These are phyloP conservation scores for Pisolithus microcarpus DNA, from an alignment of 768 basidiomycete species.

Conservation along the genomic window DNA sequence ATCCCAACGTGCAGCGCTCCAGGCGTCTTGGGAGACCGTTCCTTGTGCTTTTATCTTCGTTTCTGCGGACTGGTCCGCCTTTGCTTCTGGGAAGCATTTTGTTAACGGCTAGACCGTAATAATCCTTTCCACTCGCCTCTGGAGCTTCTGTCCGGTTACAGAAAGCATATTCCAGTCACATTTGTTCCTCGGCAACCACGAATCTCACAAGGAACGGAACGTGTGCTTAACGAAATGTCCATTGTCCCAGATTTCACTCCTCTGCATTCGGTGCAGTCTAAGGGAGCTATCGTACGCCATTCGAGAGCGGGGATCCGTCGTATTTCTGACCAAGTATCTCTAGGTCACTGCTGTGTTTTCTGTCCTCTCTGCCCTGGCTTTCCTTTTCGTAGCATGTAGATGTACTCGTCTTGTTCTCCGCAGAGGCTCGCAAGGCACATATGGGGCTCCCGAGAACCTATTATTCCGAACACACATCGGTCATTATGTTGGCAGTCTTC, in stretches of 20 bases:
- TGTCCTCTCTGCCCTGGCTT: slow-evolving; percentile 44
- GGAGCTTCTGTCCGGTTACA: slow-evolving; percentile 9
- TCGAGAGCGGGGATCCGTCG: not conserved
- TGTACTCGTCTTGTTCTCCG: slow-evolving; percentile 40
- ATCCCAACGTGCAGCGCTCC: too few species aligned
- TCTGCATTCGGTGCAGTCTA: slow-evolving; percentile 9
- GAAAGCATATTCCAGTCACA: not conserved
- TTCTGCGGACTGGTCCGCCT: slow-evolving; percentile 30
- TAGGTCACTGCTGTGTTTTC: slow-evolving; percentile 48
- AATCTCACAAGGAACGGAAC: not conserved
- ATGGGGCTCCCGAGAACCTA: slow-evolving; percentile 37
- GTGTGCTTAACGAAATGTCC: slow-evolving; percentile 4
- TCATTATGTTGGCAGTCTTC: slow-evolving; percentile 56
- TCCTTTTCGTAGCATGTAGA: slow-evolving; percentile 44
- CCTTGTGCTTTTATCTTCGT: slow-evolving; percentile 15
- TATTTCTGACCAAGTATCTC: not conserved
- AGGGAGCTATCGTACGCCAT: slow-evolving; percentile 17
- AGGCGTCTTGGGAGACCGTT: slow-evolving; percentile 6
- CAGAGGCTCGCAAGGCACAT: slow-evolving; percentile 20
- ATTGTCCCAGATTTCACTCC: slow-evolving; percentile 3
- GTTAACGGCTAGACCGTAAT: slow-evolving; percentile 19
- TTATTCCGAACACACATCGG: slow-evolving; percentile 73
- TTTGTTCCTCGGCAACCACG: not conserved
- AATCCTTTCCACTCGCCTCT: slow-evolving; percentile 6
- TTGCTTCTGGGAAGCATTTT: slow-evolving; percentile 25